These are phyloP conservation scores for Meripilus lineatus DNA, from an alignment of 1,284 basidiomycete species.

Conservation along the genomic window DNA sequence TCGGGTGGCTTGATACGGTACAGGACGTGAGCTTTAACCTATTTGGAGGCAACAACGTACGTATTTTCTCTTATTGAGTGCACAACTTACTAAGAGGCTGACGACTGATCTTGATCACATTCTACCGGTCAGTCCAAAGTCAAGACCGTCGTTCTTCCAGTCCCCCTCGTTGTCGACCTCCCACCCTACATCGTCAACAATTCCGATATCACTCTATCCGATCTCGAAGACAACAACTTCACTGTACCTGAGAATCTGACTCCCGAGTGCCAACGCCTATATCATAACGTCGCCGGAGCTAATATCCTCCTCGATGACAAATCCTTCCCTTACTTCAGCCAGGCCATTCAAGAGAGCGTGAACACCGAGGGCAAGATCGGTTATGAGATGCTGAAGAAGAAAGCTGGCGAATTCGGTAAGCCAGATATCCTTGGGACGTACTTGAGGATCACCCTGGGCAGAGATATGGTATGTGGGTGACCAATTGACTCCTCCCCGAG, in stretches of 20 bases:
- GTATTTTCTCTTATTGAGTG: no score
- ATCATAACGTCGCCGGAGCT: conserved; percentile 17
- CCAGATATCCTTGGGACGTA: conserved; percentile 16
- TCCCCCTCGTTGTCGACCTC: no score
- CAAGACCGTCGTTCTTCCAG: no score
- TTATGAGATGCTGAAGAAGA: conserved; percentile 12
- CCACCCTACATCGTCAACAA: no score
- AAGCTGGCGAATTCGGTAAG: no score
- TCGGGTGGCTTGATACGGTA: no score
- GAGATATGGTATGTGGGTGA: not conserved
- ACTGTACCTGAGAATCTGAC: conserved; percentile 13
- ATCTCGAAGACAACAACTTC: not conserved
- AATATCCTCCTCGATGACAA: conserved; percentile 15
- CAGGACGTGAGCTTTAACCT: no score
- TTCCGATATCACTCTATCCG: not conserved
- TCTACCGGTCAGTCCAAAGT: no score
- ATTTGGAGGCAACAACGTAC: no score
- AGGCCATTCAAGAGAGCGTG: conserved; percentile 18
- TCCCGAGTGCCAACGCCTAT: conserved; percentile 19
- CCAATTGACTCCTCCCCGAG: no score
- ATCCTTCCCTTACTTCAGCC: conserved; percentile 18
- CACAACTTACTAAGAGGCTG: no score
- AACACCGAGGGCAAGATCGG: conserved; percentile 14
- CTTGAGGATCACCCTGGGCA: conserved; percentile 18
- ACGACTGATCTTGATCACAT: no score